Percentiles rank a stretch among this genome's conserved stretches.
Conservation (phyloP, 495 filamentous ascomycete species). For the Aspergillus hancockii region DNA sequence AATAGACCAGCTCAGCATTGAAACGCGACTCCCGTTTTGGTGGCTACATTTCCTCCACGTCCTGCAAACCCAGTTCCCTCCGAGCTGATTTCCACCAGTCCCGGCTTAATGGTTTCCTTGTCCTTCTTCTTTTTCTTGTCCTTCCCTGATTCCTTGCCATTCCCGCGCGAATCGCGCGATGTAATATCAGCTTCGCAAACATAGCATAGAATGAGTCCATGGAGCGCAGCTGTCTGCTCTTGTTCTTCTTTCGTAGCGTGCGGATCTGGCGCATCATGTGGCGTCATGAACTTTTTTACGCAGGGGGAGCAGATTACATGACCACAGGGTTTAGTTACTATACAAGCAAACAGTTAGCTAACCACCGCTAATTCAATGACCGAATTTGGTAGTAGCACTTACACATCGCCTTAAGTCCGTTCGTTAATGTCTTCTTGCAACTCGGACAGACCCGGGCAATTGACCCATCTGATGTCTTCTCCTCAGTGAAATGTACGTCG, state of each 20-base stretch:
- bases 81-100: constrained; percentile 78
- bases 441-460: constrained; percentile 76
- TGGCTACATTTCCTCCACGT: constrained; percentile 77
- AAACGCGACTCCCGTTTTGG: constrained; percentile 79
- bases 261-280: constrained; percentile 60
- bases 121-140: constrained; percentile 39
- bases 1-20: constrained; percentile 59
- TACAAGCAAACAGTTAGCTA: background rate
- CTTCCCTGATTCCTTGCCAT: constrained; percentile 10
- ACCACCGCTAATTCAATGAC: background rate
- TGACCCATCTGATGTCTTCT: constrained; percentile 53
- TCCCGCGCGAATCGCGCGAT: constrained; percentile 11
- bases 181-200: constrained; percentile 83
- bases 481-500: constrained; percentile 77
- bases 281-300: constrained; percentile 82
- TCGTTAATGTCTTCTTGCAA: constrained; percentile 82
- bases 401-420: constrained; percentile 78
- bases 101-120: constrained; percentile 60
- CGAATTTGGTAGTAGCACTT: constrained; percentile 23
- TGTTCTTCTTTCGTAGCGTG: constrained; percentile 60
- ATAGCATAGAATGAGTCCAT: constrained; percentile 66
- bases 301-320: constrained; percentile 92
- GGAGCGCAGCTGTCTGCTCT: constrained; percentile 35
- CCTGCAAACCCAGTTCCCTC: constrained; percentile 95
- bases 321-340: constrained; percentile 86